Evolutionary conservation across 495 filamentous ascomycete genomes (phyloP), one percentile per base, ranked within the genome.

Genomic region (Parmelia sp.): DNA sequence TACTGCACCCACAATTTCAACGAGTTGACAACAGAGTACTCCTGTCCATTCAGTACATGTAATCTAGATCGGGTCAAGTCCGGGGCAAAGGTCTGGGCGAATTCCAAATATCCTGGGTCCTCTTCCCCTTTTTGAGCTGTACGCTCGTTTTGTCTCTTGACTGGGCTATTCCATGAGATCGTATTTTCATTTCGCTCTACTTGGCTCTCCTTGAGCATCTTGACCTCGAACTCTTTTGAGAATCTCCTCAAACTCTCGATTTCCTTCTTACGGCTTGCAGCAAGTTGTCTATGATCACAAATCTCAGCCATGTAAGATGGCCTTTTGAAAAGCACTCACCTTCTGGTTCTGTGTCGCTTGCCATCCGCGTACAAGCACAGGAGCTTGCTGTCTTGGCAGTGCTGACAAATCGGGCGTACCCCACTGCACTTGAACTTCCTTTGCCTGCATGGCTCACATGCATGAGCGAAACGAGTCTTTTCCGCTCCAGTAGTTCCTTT

Each of bases 361-460:
- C 82, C 83, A 42, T 85, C 78, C 3, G 76, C 78, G 71, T 87
- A 87, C 14, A 72, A 65, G 65, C 84, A 87, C 12, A 42, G 51
- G 21, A 80, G 70, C 51, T 75, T 74, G 57, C 83, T 75, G 62
- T 83, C 80, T 61, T 75, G 72, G 68, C 85, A 87, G 67, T 86
- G 82, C 60, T 78, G 76, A 70, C 85, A 87, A 11, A 76, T 66
- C 4, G 85, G 85, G 19, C 76, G 78, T 57, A 78, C 80, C 33
- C 84, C 84, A 65, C 78, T 83, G 71, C 84, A 86, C 72, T 86
- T 87, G 55, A 83, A 82, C 67, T 87, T 87, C 45, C 88, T 79
- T 67, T 88, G 82, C 49, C 88, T 75, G 74, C 88, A 91, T 17
- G 87, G 86, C 81, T 88, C 88, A 68, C 88, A 91, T 36, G 35